Evolutionary conservation across 2,329 filamentous ascomycete species (phyloP).

Genomic region (Leptoxyphium fumago): DNA sequence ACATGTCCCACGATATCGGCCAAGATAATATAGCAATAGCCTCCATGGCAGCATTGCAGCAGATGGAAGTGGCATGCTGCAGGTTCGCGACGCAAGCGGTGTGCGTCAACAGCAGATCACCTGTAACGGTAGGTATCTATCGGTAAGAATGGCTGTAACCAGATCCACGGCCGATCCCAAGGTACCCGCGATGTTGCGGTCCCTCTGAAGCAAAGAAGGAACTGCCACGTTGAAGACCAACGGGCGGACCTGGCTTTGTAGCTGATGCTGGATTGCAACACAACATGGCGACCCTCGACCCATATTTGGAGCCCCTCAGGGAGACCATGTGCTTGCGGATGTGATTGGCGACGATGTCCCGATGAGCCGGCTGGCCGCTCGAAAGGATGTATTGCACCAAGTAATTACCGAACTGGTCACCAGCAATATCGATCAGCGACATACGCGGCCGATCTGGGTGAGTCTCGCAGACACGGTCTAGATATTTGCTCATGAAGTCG

Average conservation of each 20-base stretch:
- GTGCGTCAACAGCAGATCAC: too few relatives aligned
- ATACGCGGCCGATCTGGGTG: conserved; percentile 84
- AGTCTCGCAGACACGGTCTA: conserved; percentile 86
- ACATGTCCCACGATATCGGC: too few relatives aligned
- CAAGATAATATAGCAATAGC: too few relatives aligned
- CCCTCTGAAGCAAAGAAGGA: conserved; percentile 6
- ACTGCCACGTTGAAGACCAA: conserved; percentile 32
- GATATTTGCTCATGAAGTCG: conserved; percentile 83
- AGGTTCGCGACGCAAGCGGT: too few relatives aligned
- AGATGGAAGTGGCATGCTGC: too few relatives aligned
- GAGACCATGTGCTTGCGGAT: conserved; percentile 99
- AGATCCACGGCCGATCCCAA: neutral
- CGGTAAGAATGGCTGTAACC: neutral
- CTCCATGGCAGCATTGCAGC: too few relatives aligned
- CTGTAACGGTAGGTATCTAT: neutral
- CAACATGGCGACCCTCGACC: conserved; percentile 95
- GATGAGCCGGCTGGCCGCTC: conserved; percentile 72
- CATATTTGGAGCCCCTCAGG: conserved; percentile 93
- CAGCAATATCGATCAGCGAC: conserved; percentile 92
- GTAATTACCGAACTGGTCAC: conserved; percentile 98
- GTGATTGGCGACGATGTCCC: conserved; percentile 82
- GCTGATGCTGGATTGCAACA: conserved; percentile 88
- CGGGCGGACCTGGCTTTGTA: conserved; percentile 75
- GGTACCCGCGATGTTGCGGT: neutral
- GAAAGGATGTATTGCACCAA: conserved; percentile 94